Base-by-base conservation (phyloP, 805 yeast species). In the Yamadazyma tumulicola region DNA sequence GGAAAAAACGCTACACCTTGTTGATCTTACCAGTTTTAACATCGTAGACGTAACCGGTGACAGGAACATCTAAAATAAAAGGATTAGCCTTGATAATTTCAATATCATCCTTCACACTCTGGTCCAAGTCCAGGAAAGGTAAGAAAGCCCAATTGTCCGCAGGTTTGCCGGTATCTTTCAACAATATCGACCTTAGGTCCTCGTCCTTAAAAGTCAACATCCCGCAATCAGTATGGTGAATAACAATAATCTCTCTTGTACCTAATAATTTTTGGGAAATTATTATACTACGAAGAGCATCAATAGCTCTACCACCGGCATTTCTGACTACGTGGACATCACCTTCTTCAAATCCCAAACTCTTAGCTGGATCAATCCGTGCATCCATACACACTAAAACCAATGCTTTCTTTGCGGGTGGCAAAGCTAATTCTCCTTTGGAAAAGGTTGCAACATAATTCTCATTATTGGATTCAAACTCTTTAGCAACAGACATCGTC, bases 141-240 rank as follows among this genome's bases (percentile, higher is more conserved):
- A 61, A 46, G 39, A 61, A 65, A 1, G 55, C 46, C 33, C 58
- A 31, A 35, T 57, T 55, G 35, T 62, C 67, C 12, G 46, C 52
- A 14, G 15, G 22, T 6, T 45, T 51, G 4, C 58, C 61, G 6
- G 60, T 52, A 24, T 65, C 65, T 20, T 54, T 32, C 30, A 45
- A 43, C 25, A 65, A 39, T 26, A 57, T 48, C 1, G 29, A 42
- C 32, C 69, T 43, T 13, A 65, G 37, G 5, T 40, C 41, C 6
- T 52, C 57, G 30, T 66, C 69, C 1, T 37, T 39, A 40, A 66
- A 66, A 1, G 69, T 64, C 26, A 66, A 46, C 72, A 66, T 66
- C 4, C 72, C 71, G 48, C 72, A 66, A 41, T 66, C 71, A 9
- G 70, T 64, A 36, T 64, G 69, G 43, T 63, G 70, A 32, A 61